These are phyloP conservation scores for Paratinospora sagittata DNA, from an alignment of 164 flowering plant species.

Conservation along the genomic window DNA sequence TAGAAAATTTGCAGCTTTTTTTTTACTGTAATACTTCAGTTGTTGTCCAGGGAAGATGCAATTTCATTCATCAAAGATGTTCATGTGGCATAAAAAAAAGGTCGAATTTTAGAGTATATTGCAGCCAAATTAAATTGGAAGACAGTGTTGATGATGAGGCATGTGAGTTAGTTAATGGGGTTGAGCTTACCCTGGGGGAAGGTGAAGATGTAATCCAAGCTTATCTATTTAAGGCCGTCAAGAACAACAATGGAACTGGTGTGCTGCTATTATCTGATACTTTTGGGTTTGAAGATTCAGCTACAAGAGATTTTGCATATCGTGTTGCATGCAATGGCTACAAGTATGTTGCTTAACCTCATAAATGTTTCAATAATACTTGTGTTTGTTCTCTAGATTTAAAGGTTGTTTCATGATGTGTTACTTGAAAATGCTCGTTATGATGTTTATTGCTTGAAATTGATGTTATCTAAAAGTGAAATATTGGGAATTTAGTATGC, in stretches of 20 bases:
- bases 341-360: conserved; percentile 51
- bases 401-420: not conserved
- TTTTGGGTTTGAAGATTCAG: conserved; percentile 70
- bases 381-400: not conserved
- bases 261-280: conserved; percentile 72
- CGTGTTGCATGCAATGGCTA: conserved; percentile 91
- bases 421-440: not conserved
- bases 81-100: conserved; percentile 14
- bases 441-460: not conserved
- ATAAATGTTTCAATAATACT: not conserved
- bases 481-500: too few relatives aligned
- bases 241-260: conserved; percentile 81
- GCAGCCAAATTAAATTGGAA: conserved; percentile 44
- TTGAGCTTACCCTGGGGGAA: conserved; percentile 66
- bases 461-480: too few relatives aligned
- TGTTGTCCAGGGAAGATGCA: conserved; percentile 52
- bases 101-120: conserved; percentile 19
- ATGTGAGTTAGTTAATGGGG: conserved; percentile 78
- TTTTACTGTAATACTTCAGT: conserved; percentile 53
- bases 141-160: conserved; percentile 50
- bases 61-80: conserved; percentile 14
- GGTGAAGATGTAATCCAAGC: conserved; percentile 47
- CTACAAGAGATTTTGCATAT: conserved; percentile 84
- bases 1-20: conserved; percentile 11
- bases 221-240: conserved; percentile 69